Base-by-base conservation (phyloP, 768 basidiomycete species). In the Galerina marginata region DNA sequence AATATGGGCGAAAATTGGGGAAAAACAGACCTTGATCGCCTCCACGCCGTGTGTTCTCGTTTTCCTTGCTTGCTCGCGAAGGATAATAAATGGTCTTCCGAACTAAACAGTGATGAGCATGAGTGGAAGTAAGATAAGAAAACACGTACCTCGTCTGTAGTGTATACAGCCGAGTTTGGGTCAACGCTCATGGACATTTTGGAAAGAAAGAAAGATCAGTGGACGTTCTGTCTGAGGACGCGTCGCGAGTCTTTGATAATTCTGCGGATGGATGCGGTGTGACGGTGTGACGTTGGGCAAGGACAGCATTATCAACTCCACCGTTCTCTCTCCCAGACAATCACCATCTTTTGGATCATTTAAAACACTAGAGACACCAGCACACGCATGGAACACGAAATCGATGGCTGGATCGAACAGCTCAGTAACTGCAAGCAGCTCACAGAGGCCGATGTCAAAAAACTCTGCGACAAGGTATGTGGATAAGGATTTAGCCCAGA, bases 361-460 rank as follows among this genome's bases (percentile, higher is more conserved):
- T 65, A 63, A 67, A 71, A 65, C 65, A 62, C 67, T 68, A 67
- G 65, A 75, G 75, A 73, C 67, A 56, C 54, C 62, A 61, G 46
- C 60, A 54, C 45, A 60, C 68, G 61, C 67, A 83, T 83, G 82
- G 84, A 84, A 77, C 79, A 79, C 81, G 94, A 98, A 86, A 89
- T 96, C 75, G 96, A 99, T 81, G 86, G 83, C 60, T 98, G 97
- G 97, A 96, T 99, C 74, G 88, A 93, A 61, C 95, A 98, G 75
- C 87, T 99, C 67, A 90, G 89, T 78, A 92, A 95, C 72, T 99
- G 97, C 83, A 99, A 99, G 76, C 96, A 97, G 69, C 86, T 99
- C 61, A 82, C 92, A 62, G 97, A 99, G 79, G 83, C 84, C 10
- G 96, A 99, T 76, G 95, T 99, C 61, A 99, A 99, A 85, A 89